These are phyloP conservation scores for Hygrophila difformis DNA, from an alignment of 257 asterid species.

Conservation along the genomic window DNA sequence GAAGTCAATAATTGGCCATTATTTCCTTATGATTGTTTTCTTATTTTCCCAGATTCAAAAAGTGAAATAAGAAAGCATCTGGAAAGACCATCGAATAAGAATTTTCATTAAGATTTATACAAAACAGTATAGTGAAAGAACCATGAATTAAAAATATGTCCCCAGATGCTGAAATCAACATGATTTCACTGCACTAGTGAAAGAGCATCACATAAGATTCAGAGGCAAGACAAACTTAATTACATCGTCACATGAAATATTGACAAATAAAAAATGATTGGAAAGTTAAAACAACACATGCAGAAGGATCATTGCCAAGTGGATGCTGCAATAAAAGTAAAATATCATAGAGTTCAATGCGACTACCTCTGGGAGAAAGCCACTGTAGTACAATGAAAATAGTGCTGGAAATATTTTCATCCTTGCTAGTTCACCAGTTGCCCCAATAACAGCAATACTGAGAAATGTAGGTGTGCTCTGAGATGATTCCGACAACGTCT, in stretches of 20 bases:
- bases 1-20: background rate
- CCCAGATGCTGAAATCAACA: background rate
- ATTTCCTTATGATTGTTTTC: background rate
- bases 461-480: constrained; percentile 24
- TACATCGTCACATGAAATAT: too few species aligned
- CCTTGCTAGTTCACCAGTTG: constrained; percentile 49
- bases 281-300: too few species aligned
- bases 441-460: constrained; percentile 46
- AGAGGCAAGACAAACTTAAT: background rate
- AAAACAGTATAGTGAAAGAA: background rate
- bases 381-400: constrained; percentile 39
- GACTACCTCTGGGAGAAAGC: constrained; percentile 43
- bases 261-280: too few species aligned
- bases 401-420: constrained; percentile 46
- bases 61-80: background rate
- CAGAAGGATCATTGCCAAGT: too few species aligned
- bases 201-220: background rate
- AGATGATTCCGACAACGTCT: constrained; percentile 9
- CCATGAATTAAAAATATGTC: background rate
- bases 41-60: too few species aligned
- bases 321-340: background rate
- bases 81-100: background rate
- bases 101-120: background rate
- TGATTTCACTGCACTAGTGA: background rate
- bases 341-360: background rate